Percentiles rank a stretch among this genome's conserved stretches.
Evolutionary conservation across 2,329 filamentous ascomycete genomes (phyloP).

Genomic region (Chrysoporthe deuterocubensis): DNA sequence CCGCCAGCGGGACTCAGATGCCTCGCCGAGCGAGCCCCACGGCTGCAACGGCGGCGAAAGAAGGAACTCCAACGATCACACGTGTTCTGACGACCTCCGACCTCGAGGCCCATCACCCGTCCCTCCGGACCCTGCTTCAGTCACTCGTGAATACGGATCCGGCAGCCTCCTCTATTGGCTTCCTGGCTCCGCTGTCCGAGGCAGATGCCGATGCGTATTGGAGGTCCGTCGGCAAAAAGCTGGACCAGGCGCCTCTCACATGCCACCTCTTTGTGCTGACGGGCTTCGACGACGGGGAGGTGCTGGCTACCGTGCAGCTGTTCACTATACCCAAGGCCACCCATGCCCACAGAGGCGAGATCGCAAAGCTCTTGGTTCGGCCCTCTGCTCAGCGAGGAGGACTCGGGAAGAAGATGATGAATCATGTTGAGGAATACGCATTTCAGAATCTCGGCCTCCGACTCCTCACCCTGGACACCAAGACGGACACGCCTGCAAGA

Average conservation of each 20-base stretch:
- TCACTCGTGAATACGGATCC: slow-evolving; percentile 37
- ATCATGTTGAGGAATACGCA: slow-evolving; percentile 32
- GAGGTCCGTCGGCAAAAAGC: slow-evolving; percentile 27
- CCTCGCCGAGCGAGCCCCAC: neutral
- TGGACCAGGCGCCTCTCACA: slow-evolving; percentile 11
- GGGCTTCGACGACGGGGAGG: slow-evolving; percentile 13
- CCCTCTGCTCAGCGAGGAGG: slow-evolving; percentile 31
- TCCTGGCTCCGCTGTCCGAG: slow-evolving; percentile 36
- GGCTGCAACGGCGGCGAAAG: neutral
- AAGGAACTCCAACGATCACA: neutral
- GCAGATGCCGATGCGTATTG: slow-evolving; percentile 32
- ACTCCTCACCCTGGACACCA: slow-evolving; percentile 36
- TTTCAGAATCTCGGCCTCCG: slow-evolving; percentile 28
- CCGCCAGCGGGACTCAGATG: neutral
- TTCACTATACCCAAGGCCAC: slow-evolving; percentile 33
- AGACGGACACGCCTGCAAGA: slow-evolving; percentile 34
- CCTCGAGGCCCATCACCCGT: slow-evolving; percentile 30
- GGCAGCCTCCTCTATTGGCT: slow-evolving; percentile 35
- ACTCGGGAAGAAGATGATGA: slow-evolving; percentile 33
- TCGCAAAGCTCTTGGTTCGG: slow-evolving; percentile 36
- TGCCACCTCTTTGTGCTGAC: slow-evolving; percentile 30
- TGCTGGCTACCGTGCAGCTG: slow-evolving; percentile 34
- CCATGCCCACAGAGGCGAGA: slow-evolving; percentile 35
- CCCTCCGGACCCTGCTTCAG: slow-evolving; percentile 33
- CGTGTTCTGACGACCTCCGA: slow-evolving; percentile 1